Percentiles rank a stretch among this genome's conserved stretches.
Conservation (phyloP, 805 yeast genomes). For the Vanderwaltozyma tropicalis region DNA sequence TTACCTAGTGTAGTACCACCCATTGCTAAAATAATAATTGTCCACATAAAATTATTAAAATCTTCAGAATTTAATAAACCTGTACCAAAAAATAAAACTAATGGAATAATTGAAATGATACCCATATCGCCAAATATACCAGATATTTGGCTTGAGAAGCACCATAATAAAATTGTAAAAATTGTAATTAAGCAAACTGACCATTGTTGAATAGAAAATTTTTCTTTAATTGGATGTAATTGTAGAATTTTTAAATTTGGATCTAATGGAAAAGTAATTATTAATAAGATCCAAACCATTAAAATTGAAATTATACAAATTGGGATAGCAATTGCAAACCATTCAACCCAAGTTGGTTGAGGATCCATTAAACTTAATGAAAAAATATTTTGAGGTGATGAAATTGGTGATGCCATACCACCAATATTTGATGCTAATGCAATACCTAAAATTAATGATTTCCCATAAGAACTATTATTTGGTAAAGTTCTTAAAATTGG, state of each 20-base stretch:
- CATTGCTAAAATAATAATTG: slow-evolving; percentile 91
- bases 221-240: slow-evolving; percentile 47
- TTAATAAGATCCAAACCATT: slow-evolving; percentile 61
- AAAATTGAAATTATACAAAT: slow-evolving; percentile 55
- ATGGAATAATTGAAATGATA: slow-evolving; percentile 82
- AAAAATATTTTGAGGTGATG: slow-evolving; percentile 92
- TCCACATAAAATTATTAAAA: slow-evolving; percentile 94
- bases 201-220: slow-evolving; percentile 63
- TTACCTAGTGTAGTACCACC: slow-evolving; percentile 95
- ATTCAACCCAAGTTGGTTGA: slow-evolving; percentile 77
- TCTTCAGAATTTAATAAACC: slow-evolving; percentile 82
- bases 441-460: slow-evolving; percentile 79
- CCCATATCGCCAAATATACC: slow-evolving; percentile 90
- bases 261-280: slow-evolving; percentile 51
- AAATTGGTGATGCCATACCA: slow-evolving; percentile 96
- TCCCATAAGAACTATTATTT: slow-evolving; percentile 63
- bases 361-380: slow-evolving; percentile 85
- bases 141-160: slow-evolving; percentile 67
- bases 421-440: slow-evolving; percentile 90
- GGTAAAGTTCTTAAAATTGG: slow-evolving; percentile 81
- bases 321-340: slow-evolving; percentile 87
- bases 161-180: slow-evolving; percentile 77
- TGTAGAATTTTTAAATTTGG: slow-evolving; percentile 34
- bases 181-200: slow-evolving; percentile 60
- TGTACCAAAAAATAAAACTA: slow-evolving; percentile 85